Base-by-base conservation (phyloP, 164 flowering plant genomes). In the Tetrastigma voinierianum region DNA sequence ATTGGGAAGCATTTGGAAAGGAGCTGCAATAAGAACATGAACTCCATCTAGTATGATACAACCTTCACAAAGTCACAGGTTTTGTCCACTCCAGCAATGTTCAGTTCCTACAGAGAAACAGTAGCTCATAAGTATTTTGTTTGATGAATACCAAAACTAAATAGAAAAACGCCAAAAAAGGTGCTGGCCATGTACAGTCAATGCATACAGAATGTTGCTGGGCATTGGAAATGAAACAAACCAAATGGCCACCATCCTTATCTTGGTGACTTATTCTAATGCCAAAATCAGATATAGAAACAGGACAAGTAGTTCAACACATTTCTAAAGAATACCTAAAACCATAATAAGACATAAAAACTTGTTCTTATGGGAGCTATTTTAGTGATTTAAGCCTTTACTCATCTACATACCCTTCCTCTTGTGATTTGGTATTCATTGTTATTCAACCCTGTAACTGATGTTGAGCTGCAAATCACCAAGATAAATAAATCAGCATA, bases 361-460 rank as follows among this genome's bases (percentile, higher is more conserved):
- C 8, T 18, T n/a, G 13, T 14, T 1, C 10, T 43, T 19, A 23
- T 46, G 59, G 46, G 2, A 45, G n/a, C 13, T 18, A 11, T 59
- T 25, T 3, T 6, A 1, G 32, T 25, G 32, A 25, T 25, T 25
- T 25, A 25, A 25, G 32, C 32, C 5, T 25, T 25, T 25, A 1
- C 32, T 25, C 32, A 25, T 59, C 9, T 23, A 64, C 43, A 43
- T 70, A 96, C 99, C 86, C 81, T 84, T 73, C 96, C 99, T 75
- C 99, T 88, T 67, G 96, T 44, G 70, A 93, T 96, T 80, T 96
- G 99, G 76, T 91, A 96, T 65, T 91, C 98, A 72, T 90, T 96
- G 83, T 93, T 96, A 87, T 96, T 96, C 81, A 96, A 79, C 59
- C 99, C 98, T 1, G 95, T 96, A 65, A 96, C 69, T 46, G 85